Evolutionary conservation across 768 basidiomycete species (phyloP).

Genomic region (Mycena pura): DNA sequence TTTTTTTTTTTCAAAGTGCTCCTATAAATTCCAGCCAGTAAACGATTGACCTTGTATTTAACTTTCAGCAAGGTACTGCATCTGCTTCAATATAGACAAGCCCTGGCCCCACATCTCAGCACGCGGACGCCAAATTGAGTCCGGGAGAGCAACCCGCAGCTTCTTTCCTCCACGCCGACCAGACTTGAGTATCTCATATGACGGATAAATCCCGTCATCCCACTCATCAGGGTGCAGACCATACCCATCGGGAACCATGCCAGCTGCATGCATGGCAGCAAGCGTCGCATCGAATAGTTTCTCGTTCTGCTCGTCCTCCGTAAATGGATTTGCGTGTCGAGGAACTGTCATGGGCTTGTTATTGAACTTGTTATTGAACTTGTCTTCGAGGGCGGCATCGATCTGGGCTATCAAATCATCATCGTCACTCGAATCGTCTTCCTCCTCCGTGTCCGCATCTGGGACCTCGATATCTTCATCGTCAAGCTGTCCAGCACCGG

Average conservation of each 20-base stretch:
- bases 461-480: not conserved
- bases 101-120: conserved; percentile 9
- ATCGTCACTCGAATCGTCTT: not conserved
- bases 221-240: conserved; percentile 26
- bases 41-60: too few relatives aligned
- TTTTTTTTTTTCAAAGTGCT: too few relatives aligned
- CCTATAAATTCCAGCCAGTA: too few relatives aligned
- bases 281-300: not conserved
- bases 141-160: not conserved
- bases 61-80: not conserved
- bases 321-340: conserved; percentile 2
- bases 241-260: conserved; percentile 17
- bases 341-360: conserved; percentile 12
- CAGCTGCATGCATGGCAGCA: not conserved
- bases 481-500: not conserved
- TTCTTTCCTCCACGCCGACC: not conserved
- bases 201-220: conserved; percentile 16
- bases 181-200: conserved; percentile 15
- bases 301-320: not conserved
- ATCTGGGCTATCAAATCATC: conserved; percentile 1
- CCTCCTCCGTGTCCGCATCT: not conserved
- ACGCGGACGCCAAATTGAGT: conserved; percentile 1
- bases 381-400: not conserved
- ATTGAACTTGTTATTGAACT: conserved; percentile 16
- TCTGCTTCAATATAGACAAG: not conserved